Conservation (phyloP, 2,329 filamentous ascomycete species). For the Capronia americana region DNA sequence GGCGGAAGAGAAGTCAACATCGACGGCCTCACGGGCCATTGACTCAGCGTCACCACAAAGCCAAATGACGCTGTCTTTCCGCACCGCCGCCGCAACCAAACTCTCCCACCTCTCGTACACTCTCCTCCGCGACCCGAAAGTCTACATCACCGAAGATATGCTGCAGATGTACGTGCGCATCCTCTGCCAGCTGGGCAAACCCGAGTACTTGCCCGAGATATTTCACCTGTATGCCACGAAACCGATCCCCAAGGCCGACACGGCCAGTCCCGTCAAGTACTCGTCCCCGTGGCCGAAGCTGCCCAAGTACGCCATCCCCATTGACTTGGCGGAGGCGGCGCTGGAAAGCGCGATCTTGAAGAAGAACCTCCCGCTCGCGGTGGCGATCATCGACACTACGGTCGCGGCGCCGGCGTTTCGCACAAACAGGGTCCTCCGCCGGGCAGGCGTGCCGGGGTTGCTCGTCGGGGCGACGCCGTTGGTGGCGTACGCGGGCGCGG, state of each 20-base stretch:
- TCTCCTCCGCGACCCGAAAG: slow-evolving; percentile 73
- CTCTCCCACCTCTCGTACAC: slow-evolving; percentile 67
- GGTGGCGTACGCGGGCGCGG: slow-evolving; percentile 63
- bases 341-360: slow-evolving; percentile 79
- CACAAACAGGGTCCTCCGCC: slow-evolving; percentile 52
- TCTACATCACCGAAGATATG: slow-evolving; percentile 78
- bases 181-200: slow-evolving; percentile 73
- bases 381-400: slow-evolving; percentile 74
- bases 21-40: not conserved
- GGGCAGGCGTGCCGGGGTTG: slow-evolving; percentile 48
- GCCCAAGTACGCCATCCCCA: slow-evolving; percentile 73
- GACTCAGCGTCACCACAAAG: not conserved
- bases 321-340: slow-evolving; percentile 73
- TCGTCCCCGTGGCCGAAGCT: slow-evolving; percentile 70
- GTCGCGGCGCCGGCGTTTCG: slow-evolving; percentile 53
- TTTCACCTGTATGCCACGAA: slow-evolving; percentile 86
- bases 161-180: slow-evolving; percentile 77
- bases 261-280: slow-evolving; percentile 64
- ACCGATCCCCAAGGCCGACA: slow-evolving; percentile 67
- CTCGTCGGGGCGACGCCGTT: slow-evolving; percentile 48
- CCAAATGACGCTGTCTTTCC: slow-evolving; percentile 42
- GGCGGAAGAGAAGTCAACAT: slow-evolving; percentile 35
- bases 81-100: slow-evolving; percentile 48
- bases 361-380: slow-evolving; percentile 76
- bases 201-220: slow-evolving; percentile 77